Base-by-base conservation (phyloP, 495 filamentous ascomycete species). In the Xylaria acuta region DNA sequence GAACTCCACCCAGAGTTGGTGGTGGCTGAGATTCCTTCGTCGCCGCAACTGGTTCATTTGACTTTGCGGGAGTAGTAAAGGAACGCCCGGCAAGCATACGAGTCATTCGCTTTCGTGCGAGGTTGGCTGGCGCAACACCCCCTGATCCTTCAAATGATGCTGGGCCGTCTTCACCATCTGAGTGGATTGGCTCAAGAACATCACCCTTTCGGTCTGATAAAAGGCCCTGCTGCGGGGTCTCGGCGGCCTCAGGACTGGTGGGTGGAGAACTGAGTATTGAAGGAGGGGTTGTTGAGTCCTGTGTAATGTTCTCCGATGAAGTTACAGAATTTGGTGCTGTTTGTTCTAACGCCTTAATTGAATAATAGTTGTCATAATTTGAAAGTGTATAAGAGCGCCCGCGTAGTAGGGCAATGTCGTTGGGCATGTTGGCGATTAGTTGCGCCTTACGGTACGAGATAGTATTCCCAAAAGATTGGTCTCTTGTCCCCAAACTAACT, bases 31-130 rank as follows among this genome's bases (percentile, higher is more conserved):
- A 43, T 14, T 45, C 56, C n/a, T 67, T n/a, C 22, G 73, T 49
- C 63, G 70, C 40, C 25, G 59, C 25, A 14, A 32, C 36, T 56
- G 65, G 43, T 36, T 62, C 43, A 38, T 53, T 71, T n/a, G 71
- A 49, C 53, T 72, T 79, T 2, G 81, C 79, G 25, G 79, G 79
- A 34, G 80, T 74, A 12, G 77, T 81, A 41, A 75, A 80, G 30
- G 78, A 80, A 38, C 82, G 80, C 32, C 77, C 79, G 34, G 79
- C 76, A 54, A 73, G 64, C 71, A 73, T 64, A 54, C 71, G 71
- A 64, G 43, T 63, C 54, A 63, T 49, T 22, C 71, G 64, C 47
- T 73, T 73, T 34, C 65, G 64, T 25, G 64, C 25, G 25, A 73
- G 56, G 27, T 73, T 64, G 22, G 69, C 64, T 22, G 71, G 71